Evolutionary conservation across 352 stramenopile genomes (phyloP).

Genomic region (Pythium coloratum): DNA sequence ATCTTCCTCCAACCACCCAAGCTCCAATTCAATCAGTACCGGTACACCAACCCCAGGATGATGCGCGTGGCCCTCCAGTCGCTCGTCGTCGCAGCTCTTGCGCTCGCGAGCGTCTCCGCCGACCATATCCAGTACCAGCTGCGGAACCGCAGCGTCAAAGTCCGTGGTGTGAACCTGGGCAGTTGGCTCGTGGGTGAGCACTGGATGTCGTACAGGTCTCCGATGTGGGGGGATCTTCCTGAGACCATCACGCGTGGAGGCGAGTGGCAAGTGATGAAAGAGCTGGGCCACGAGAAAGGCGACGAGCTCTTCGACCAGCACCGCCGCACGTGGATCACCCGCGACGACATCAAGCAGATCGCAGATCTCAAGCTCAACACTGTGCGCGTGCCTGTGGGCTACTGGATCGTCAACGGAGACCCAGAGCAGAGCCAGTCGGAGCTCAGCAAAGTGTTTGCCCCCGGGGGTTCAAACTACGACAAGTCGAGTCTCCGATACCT

Average conservation of each 20-base stretch:
- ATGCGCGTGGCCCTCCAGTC: neutral
- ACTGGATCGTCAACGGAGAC: conserved; percentile 54
- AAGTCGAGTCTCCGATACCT: conserved; percentile 32
- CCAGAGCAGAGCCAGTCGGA: neutral
- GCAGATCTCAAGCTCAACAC: conserved; percentile 35
- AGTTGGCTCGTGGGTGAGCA: conserved; percentile 31
- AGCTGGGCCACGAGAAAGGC: conserved; percentile 21
- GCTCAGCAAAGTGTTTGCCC: conserved; percentile 19
- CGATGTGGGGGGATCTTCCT: conserved; percentile 45
- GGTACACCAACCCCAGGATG: too few species aligned
- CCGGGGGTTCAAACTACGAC: conserved; percentile 26
- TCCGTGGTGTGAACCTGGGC: conserved; percentile 59
- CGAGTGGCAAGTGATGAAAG: neutral
- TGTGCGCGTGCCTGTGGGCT: conserved; percentile 39
- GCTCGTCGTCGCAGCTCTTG: neutral
- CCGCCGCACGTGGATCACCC: conserved; percentile 55
- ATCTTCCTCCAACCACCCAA: too few species aligned
- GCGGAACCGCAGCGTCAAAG: conserved; percentile 16
- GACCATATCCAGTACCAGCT: conserved; percentile 26
- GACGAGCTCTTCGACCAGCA: conserved; percentile 50
- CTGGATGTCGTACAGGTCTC: conserved; percentile 54
- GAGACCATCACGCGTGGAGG: neutral
- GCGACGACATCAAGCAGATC: conserved; percentile 47
- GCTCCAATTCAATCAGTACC: neutral
- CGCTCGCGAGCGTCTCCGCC: neutral